Percentiles rank a stretch among this genome's conserved stretches.
Conservation (phyloP, 169 alveolate genomes). For the Condylostoma magnum region DNA sequence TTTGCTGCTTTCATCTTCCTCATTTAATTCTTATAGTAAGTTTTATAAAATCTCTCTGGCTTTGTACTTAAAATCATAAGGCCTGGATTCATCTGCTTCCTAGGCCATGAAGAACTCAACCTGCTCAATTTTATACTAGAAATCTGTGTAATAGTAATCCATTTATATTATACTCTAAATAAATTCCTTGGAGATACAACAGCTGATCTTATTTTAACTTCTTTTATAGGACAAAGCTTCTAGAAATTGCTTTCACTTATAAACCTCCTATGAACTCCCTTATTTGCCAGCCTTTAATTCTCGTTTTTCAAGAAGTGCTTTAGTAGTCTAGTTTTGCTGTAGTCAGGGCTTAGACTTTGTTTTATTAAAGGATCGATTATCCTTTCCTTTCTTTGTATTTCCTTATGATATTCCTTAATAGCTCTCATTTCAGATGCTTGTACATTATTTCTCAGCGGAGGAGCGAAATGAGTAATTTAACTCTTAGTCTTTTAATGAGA, state of each 20-base stretch:
- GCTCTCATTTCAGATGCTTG: not conserved
- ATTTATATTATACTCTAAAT: too few relatives aligned
- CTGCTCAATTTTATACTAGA: not conserved
- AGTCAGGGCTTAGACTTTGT: not conserved
- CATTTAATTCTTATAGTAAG: conserved; percentile 21
- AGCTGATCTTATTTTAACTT: too few relatives aligned
- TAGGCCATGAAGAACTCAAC: conserved; percentile 28
- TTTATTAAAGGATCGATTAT: not conserved
- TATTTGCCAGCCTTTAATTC: not conserved
- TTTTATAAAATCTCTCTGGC: conserved; percentile 40
- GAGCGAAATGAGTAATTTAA: too few relatives aligned
- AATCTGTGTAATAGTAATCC: conserved; percentile 19
- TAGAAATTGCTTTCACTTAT: too few relatives aligned
- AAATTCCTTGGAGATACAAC: too few relatives aligned
- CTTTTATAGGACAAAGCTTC: too few relatives aligned
- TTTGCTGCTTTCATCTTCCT: not conserved
- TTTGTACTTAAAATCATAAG: conserved; percentile 51
- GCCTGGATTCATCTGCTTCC: conserved; percentile 40
- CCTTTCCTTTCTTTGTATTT: not conserved
- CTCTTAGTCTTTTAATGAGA: too few relatives aligned
- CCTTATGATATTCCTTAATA: not conserved
- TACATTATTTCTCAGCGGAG: not conserved
- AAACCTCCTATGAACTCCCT: not conserved
- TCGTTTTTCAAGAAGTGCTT: not conserved
- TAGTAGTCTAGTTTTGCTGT: not conserved